A percentile compares a stretch with the other conserved stretches of the same genome.
Evolutionary conservation across 2,329 filamentous ascomycete genomes (phyloP).

Genomic region (Ceratocystis ficicola): DNA sequence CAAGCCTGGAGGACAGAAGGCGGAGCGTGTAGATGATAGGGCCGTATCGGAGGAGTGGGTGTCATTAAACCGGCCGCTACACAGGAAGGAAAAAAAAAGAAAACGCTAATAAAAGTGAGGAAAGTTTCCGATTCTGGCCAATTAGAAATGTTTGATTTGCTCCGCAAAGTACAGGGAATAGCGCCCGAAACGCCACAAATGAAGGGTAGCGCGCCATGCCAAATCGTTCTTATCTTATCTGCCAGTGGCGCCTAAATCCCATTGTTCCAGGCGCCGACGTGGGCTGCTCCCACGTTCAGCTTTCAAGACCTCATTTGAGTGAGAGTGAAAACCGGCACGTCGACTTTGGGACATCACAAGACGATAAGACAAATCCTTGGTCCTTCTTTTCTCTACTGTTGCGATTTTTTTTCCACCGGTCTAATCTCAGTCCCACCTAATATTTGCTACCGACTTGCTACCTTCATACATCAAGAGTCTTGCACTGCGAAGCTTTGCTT

Average conservation of each 20-base stretch:
- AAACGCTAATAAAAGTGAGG: not conserved
- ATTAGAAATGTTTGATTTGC: conserved; percentile 14
- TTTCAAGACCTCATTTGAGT: not conserved
- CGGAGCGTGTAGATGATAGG: not conserved
- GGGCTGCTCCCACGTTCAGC: not conserved
- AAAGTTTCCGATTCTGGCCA: conserved; percentile 3
- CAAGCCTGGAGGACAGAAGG: not conserved
- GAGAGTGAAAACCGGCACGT: not conserved
- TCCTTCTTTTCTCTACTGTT: not conserved
- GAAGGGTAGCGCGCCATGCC: not conserved
- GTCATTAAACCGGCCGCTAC: not conserved
- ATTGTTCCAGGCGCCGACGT: not conserved
- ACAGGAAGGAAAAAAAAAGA: not conserved
- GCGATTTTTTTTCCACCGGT: too few relatives aligned
- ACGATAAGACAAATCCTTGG: not conserved
- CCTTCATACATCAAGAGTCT: not conserved
- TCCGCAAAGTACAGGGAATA: conserved; percentile 10
- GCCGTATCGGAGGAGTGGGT: not conserved
- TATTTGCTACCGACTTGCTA: not conserved
- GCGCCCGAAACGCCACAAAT: not conserved
- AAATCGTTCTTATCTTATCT: not conserved
- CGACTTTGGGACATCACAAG: not conserved
- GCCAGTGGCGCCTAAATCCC: not conserved
- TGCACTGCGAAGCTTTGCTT: not conserved
- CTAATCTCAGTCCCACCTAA: not conserved